A percentile compares a stretch with the other conserved stretches of the same genome.
Conservation (phyloP, 805 yeast genomes). For the Kodamaea kakaduensis region DNA sequence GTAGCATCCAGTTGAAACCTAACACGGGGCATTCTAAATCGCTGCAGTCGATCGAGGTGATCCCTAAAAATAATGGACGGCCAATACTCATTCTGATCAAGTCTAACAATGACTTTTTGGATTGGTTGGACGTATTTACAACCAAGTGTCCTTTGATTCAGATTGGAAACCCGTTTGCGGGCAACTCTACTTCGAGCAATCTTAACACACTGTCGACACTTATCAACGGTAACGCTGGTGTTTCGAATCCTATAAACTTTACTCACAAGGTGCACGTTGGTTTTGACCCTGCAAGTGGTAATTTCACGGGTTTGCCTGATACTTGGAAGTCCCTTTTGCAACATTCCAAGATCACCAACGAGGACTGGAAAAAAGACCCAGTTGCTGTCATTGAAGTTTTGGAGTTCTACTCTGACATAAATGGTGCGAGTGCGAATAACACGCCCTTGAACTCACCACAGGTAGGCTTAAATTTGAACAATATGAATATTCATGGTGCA, state of each 20-base stretch:
- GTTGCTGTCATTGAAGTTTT: slow-evolving; percentile 60
- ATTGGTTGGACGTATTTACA: slow-evolving; percentile 88
- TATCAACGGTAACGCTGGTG: slow-evolving; percentile 40
- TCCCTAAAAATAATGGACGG: slow-evolving; percentile 50
- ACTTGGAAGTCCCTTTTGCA: slow-evolving; percentile 54
- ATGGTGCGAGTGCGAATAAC: slow-evolving; percentile 34
- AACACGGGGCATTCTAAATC: slow-evolving; percentile 34
- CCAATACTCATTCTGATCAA: slow-evolving; percentile 73
- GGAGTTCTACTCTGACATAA: slow-evolving; percentile 49
- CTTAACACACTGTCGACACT: slow-evolving; percentile 8
- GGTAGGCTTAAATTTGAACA: slow-evolving; percentile 21
- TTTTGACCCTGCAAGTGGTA: slow-evolving; percentile 71
- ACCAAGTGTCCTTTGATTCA: slow-evolving; percentile 66
- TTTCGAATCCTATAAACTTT: slow-evolving; percentile 90
- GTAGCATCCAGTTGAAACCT: slow-evolving; percentile 58
- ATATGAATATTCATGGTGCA: slow-evolving; percentile 17
- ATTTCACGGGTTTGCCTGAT: slow-evolving; percentile 53
- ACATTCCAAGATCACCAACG: slow-evolving; percentile 57
- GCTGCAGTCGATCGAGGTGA: slow-evolving; percentile 71
- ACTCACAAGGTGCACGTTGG: slow-evolving; percentile 92
- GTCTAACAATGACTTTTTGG: slow-evolving; percentile 71
- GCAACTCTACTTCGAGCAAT: slow-evolving; percentile 2
- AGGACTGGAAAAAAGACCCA: slow-evolving; percentile 61
- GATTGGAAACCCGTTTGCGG: slow-evolving; percentile 21
- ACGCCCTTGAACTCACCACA: slow-evolving; percentile 29